Conservation (phyloP, 495 filamentous ascomycete genomes). For the Copromyces sp. region DNA sequence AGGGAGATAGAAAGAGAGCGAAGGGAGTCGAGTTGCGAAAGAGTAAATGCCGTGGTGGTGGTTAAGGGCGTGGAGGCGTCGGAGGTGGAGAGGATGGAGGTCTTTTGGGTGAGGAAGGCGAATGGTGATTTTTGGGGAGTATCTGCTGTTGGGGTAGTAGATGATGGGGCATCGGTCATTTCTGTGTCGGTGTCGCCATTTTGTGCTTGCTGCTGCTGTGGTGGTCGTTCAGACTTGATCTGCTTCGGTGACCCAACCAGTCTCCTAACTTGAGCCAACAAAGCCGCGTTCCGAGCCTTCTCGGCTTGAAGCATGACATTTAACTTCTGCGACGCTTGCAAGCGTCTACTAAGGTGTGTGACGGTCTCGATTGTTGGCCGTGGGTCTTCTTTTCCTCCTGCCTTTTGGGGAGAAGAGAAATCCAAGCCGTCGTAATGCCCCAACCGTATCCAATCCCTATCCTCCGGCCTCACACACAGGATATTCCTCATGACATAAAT, state of each 20-base stretch:
- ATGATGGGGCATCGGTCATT: slow-evolving; percentile 40
- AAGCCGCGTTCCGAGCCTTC: slow-evolving; percentile 59
- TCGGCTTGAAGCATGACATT: slow-evolving; percentile 66
- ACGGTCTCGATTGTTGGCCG: slow-evolving; percentile 55
- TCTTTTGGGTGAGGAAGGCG: slow-evolving; percentile 37
- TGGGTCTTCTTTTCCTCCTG: slow-evolving; percentile 14
- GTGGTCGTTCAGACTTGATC: background rate
- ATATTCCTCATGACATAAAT: slow-evolving; percentile 86
- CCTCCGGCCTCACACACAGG: slow-evolving; percentile 58
- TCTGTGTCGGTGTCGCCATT: slow-evolving; percentile 2
- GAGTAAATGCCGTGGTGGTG: slow-evolving; percentile 67
- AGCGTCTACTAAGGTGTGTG: slow-evolving; percentile 57
- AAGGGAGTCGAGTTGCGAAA: slow-evolving; percentile 72
- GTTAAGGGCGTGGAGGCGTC: slow-evolving; percentile 45
- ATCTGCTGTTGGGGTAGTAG: slow-evolving; percentile 18
- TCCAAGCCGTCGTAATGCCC: slow-evolving; percentile 66
- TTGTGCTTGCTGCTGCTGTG: slow-evolving; percentile 25
- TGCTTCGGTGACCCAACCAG: slow-evolving; percentile 33
- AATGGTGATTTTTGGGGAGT: slow-evolving; percentile 26
- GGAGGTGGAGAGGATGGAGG: slow-evolving; percentile 29
- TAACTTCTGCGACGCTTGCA: slow-evolving; percentile 73
- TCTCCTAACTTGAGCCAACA: slow-evolving; percentile 54
- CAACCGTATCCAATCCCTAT: slow-evolving; percentile 67
- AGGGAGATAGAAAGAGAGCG: slow-evolving; percentile 55
- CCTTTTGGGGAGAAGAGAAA: slow-evolving; percentile 5